Evolutionary conservation across 1,284 basidiomycete genomes (phyloP).

Genomic region (Phaffia rhodozyma): DNA sequence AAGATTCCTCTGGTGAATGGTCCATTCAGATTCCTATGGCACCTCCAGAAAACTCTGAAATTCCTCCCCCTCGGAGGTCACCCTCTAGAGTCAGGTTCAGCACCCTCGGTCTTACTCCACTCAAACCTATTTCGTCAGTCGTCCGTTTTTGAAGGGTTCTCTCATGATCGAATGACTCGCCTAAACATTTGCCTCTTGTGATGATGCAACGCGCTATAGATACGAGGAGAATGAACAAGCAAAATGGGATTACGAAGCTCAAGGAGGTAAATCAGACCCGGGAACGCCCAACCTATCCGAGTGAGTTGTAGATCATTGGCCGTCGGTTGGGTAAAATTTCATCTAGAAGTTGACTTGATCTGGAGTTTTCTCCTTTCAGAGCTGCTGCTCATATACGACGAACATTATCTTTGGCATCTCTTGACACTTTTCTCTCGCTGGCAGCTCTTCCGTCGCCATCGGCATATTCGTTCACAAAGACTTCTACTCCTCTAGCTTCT

Average conservation of each 20-base stretch:
- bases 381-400: slow-evolving; percentile 33
- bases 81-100: slow-evolving; percentile 3
- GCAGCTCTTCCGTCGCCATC: slow-evolving; percentile 17
- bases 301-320: neutral
- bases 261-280: neutral
- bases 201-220: too few relatives aligned
- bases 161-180: too few relatives aligned
- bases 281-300: slow-evolving; percentile 13
- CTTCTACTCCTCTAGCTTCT: neutral
- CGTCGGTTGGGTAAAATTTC: neutral
- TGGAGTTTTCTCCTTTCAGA: neutral
- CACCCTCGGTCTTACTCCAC: neutral
- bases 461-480: neutral
- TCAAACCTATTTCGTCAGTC: neutral
- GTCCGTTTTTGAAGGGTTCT: too few relatives aligned
- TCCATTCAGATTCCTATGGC: too few relatives aligned
- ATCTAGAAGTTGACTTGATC: neutral
- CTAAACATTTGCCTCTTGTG: too few relatives aligned
- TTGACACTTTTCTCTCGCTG: slow-evolving; percentile 30
- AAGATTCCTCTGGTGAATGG: too few relatives aligned
- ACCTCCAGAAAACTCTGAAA: too few relatives aligned
- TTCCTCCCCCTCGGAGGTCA: neutral
- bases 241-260: neutral
- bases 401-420: slow-evolving; percentile 34
- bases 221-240: neutral